Evolutionary conservation across 2,329 filamentous ascomycete genomes (phyloP).

Genomic region (Botryotinia calthae): DNA sequence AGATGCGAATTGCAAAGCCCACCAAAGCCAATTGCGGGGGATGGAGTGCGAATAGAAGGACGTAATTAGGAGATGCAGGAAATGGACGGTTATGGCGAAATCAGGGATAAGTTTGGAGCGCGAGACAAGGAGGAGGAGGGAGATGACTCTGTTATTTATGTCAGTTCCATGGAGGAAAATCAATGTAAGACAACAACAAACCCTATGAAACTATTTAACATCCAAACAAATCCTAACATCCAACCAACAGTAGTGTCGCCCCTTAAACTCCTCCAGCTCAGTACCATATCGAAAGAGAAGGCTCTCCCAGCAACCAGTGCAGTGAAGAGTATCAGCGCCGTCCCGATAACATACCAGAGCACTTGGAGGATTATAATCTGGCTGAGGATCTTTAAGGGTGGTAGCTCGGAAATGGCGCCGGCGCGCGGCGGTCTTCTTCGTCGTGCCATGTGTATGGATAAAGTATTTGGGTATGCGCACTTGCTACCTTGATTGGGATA

Average conservation of each 20-base stretch:
- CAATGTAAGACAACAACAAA: slow-evolving; percentile 42
- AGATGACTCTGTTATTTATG: slow-evolving; percentile 62
- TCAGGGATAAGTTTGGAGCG: slow-evolving; percentile 94
- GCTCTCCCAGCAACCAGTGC: slow-evolving; percentile 62
- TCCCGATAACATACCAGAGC: slow-evolving; percentile 61
- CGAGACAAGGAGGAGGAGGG: slow-evolving; percentile 77
- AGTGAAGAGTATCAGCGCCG: slow-evolving; percentile 64
- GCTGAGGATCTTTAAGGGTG: slow-evolving; percentile 63
- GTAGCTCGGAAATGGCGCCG: slow-evolving; percentile 64
- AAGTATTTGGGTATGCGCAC: slow-evolving; percentile 8
- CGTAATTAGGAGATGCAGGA: slow-evolving; percentile 75
- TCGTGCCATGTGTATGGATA: slow-evolving; percentile 39
- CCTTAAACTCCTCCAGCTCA: slow-evolving; percentile 62
- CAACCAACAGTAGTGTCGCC: slow-evolving; percentile 69
- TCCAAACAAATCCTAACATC: slow-evolving; percentile 66
- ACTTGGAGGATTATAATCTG: slow-evolving; percentile 65
- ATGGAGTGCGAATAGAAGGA: slow-evolving; percentile 74
- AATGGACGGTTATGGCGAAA: slow-evolving; percentile 86
- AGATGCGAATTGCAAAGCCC: slow-evolving; percentile 64
- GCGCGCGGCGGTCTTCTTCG: slow-evolving; percentile 61
- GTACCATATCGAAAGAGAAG: slow-evolving; percentile 56
- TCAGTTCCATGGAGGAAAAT: slow-evolving; percentile 9
- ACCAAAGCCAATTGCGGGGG: slow-evolving; percentile 83
- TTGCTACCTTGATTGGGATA: slow-evolving; percentile 4
- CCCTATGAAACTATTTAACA: slow-evolving; percentile 63